Evolutionary conservation across 768 basidiomycete species (phyloP).

Genomic region (Clathrus columnatus): DNA sequence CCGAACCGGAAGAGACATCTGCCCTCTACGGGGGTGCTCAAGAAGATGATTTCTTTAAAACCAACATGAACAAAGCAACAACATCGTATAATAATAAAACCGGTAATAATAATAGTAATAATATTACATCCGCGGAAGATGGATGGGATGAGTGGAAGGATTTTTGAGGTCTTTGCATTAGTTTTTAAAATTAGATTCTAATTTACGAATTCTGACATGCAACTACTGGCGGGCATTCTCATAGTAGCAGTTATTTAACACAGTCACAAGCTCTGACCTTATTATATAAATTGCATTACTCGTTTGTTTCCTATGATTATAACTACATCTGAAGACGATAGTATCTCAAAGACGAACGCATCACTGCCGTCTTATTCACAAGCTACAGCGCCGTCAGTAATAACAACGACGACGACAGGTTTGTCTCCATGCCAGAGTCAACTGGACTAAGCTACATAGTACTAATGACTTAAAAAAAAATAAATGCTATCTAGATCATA

Average conservation of each 20-base stretch:
- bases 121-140: conserved; percentile 32
- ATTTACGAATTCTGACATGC: no score
- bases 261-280: no score
- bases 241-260: no score
- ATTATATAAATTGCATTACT: no score
- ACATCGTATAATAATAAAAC: conserved; percentile 12
- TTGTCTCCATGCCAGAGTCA: no score
- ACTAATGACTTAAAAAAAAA: no score
- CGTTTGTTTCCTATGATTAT: no score
- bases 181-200: no score
- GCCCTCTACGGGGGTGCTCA: conserved; percentile 49
- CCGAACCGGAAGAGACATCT: conserved; percentile 47
- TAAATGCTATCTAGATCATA: no score
- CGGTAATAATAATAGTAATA: conserved; percentile 16
- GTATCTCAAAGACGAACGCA: background rate
- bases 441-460: no score
- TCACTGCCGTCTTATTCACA: conserved; percentile 3
- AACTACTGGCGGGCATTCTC: no score
- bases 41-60: conserved; percentile 51
- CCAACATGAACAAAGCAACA: conserved; percentile 29
- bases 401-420: background rate
- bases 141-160: conserved; percentile 79
- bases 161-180: conserved; percentile 36
- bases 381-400: background rate
- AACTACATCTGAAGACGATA: no score